Conservation (phyloP, 495 filamentous ascomycete species). For the Neurospora tetraspora region DNA sequence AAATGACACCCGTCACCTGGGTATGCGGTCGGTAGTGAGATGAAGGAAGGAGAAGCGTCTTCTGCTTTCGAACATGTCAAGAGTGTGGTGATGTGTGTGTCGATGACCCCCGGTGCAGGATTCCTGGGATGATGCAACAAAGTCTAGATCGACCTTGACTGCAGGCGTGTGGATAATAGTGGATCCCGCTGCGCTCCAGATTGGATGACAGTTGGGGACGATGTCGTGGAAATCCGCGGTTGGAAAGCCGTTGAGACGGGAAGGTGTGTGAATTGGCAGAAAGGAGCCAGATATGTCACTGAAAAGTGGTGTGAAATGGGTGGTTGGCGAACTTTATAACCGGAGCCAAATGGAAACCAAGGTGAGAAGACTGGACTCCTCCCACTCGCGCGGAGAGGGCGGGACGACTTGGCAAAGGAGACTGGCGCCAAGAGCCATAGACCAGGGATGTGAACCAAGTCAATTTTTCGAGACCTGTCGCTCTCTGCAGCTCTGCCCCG, state of each 20-base stretch:
- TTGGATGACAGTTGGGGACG: constrained; percentile 13
- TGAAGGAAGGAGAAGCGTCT: constrained; percentile 33
- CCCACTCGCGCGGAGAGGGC: not conserved
- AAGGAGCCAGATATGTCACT: constrained; percentile 13
- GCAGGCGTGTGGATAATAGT: constrained; percentile 15
- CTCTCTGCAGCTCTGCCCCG: not conserved
- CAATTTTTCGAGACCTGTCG: constrained; percentile 6
- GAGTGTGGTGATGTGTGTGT: constrained; percentile 16
- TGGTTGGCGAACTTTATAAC: constrained; percentile 13
- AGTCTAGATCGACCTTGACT: constrained; percentile 21
- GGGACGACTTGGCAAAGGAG: constrained; percentile 8
- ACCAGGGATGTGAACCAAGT: constrained; percentile 1
- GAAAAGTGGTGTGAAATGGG: constrained; percentile 9
- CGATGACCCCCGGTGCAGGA: constrained; percentile 23
- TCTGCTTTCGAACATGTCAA: constrained; percentile 43
- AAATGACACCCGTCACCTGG: constrained; percentile 44
- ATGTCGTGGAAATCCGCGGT: constrained; percentile 14
- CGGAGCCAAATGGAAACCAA: constrained; percentile 1
- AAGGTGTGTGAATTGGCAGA: constrained; percentile 11
- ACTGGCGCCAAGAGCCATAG: not conserved
- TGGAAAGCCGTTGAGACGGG: not conserved
- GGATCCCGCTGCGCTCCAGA: constrained; percentile 23
- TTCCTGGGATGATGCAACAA: constrained; percentile 20
- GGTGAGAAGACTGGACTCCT: constrained; percentile 4
- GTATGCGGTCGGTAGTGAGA: constrained; percentile 47